Evolutionary conservation across 2,329 filamentous ascomycete species (phyloP), one percentile per base, ranked within the genome.

Genomic region (Trichoderma citrinoviride): DNA sequence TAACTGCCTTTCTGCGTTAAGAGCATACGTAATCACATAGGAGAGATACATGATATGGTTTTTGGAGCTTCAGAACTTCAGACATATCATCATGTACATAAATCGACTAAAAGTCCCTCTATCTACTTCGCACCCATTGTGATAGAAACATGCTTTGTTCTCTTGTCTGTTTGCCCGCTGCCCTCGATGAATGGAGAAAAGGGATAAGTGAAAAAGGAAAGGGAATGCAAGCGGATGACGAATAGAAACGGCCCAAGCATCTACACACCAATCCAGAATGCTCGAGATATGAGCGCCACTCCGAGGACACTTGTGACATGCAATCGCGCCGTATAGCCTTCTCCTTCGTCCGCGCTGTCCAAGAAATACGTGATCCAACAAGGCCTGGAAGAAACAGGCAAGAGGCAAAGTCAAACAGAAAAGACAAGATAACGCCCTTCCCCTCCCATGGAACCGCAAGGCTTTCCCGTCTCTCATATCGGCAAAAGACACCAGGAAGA

Each of bases 381-480:
- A 40, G 33, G 41, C n/a, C 19, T 6, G 25, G 37, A 23, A 15
- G 10, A 21, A 40, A 54, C 10, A 47, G 46, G 14, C 37, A 37
- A n/a, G 8, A 27, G 8, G 21, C 23, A 17, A 19, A 52, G n/a
- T 41, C 40, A 25, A 61, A 27, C 14, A 17, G n/a, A 23, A 25
- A 41, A n/a, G 5, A 40, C 40, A 40, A 56, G 14, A 23, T 56
- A 43, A 56, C 61, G 61, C 61, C 52, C 40, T 25, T 33, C 40
- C 49, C 49, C 46, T 17, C 58, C 46, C 40, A 40, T 41, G 19
- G 58, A 37, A 56, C 58, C 58, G 27, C 56, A 63, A 61, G 21
- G 61, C 61, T 55, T 37, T 44, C 50, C 50, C 46, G 61, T 52
- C 19, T n/a, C 58, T 65, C 37, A 68, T 72, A 68, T 74, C 72